phyloP scores from a whole-genome alignment of 1,284 basidiomycete species.

The Austroboletus olivaceoglutinosus region DNA sequence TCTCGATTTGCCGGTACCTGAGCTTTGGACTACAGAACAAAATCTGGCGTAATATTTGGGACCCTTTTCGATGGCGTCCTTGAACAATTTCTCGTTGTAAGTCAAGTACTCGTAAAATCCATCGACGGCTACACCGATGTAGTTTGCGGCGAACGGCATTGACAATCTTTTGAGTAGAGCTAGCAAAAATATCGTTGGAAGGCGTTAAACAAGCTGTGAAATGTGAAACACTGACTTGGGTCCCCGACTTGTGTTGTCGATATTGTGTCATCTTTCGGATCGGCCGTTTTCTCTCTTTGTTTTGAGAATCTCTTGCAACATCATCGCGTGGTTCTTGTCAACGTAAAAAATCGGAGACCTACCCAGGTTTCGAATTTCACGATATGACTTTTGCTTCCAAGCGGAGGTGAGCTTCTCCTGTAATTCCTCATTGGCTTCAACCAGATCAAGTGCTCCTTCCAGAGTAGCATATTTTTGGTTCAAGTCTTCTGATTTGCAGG shows the following conservation, averaged over 20 bases:
- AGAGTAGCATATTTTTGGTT: no score
- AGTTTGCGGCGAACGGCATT: not conserved
- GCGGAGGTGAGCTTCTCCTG: not conserved
- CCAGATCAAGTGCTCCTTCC: not conserved
- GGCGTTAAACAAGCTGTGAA: not conserved
- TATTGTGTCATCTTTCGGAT: no score
- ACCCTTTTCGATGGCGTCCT: not conserved
- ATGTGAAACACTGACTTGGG: not conserved
- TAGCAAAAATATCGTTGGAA: not conserved
- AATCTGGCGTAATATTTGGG: constrained; percentile 15
- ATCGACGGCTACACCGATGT: not conserved
- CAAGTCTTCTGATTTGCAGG: not conserved
- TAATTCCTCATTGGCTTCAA: not conserved
- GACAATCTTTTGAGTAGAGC: not conserved
- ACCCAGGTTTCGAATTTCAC: not conserved
- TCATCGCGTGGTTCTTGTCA: not conserved
- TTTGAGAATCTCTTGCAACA: no score
- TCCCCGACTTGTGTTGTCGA: no score
- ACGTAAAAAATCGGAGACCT: not conserved
- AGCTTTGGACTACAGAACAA: constrained; percentile 24
- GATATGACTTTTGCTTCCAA: not conserved
- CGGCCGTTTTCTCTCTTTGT: not conserved
- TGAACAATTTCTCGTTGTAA: not conserved
- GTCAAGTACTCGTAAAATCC: not conserved
- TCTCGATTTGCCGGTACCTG: constrained; percentile 24